These are phyloP conservation scores for Diplodia scrobiculata DNA, from an alignment of 2,329 filamentous ascomycete species.

Conservation along the genomic window DNA sequence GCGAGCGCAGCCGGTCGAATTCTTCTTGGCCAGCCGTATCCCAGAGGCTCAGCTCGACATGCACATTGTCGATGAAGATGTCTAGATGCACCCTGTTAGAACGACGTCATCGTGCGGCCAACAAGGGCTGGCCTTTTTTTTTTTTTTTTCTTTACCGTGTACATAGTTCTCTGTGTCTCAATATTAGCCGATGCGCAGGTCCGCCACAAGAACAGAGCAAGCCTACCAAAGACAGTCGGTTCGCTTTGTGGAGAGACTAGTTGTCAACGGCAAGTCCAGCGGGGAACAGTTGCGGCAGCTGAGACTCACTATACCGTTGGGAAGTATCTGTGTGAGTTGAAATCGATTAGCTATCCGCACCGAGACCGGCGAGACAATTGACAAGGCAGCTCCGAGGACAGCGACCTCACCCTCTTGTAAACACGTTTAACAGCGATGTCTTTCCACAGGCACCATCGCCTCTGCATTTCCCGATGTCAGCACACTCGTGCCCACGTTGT, in stretches of 20 bases:
- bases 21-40: constrained; percentile 98
- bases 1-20: constrained; percentile 91
- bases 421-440: constrained; percentile 95
- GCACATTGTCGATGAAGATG: constrained; percentile 95
- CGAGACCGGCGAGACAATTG: constrained; percentile 20
- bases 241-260: constrained; percentile 57
- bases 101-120: constrained; percentile 7
- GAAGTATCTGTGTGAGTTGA: constrained; percentile 69
- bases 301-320: constrained; percentile 82
- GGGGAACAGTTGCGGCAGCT: constrained; percentile 1
- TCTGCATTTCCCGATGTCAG: constrained; percentile 51
- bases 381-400: constrained; percentile 33
- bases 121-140: background rate
- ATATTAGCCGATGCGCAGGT: constrained; percentile 33
- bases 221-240: constrained; percentile 81
- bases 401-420: constrained; percentile 80
- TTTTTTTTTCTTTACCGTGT: constrained; percentile 65
- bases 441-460: constrained; percentile 97
- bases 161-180: constrained; percentile 81
- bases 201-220: constrained; percentile 4
- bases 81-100: constrained; percentile 57
- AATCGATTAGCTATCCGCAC: constrained; percentile 32
- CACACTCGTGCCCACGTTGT: constrained; percentile 31
- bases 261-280: constrained; percentile 7
- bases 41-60: constrained; percentile 97